These are phyloP conservation scores for Haberlea rhodopensis DNA, from an alignment of 257 asterid species.

Conservation along the genomic window DNA sequence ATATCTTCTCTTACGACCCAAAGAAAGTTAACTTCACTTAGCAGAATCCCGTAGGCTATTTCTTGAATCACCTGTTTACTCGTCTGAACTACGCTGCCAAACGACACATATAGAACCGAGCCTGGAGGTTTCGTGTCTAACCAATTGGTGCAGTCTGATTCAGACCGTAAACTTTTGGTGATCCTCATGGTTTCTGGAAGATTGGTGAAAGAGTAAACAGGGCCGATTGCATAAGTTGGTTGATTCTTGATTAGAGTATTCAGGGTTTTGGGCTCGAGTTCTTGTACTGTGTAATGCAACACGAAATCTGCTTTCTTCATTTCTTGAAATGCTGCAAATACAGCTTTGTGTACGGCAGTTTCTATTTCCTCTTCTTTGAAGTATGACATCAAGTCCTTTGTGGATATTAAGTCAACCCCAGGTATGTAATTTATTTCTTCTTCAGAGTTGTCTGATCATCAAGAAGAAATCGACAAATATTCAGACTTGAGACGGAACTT, in stretches of 20 bases:
- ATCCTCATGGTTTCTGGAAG: neutral
- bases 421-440: no score
- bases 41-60: slow-evolving; percentile 46
- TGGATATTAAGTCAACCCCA: no score
- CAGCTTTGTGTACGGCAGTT: no score
- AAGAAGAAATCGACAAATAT: no score
- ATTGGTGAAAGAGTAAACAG: slow-evolving; percentile 22
- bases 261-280: no score
- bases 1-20: slow-evolving; percentile 54
- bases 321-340: no score
- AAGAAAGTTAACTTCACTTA: slow-evolving; percentile 41
- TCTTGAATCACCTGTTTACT: slow-evolving; percentile 31
- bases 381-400: no score
- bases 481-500: no score
- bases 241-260: slow-evolving; percentile 29
- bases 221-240: slow-evolving; percentile 45
- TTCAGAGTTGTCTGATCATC: no score
- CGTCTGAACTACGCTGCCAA: slow-evolving; percentile 38
- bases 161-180: slow-evolving; percentile 34
- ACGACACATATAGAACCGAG: slow-evolving; percentile 50
- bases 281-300: no score
- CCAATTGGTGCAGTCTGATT: slow-evolving; percentile 42
- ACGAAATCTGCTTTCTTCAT: no score
- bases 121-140: slow-evolving; percentile 33
- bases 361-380: no score